Percentiles rank a stretch among this genome's conserved stretches.
These are phyloP conservation scores for Tothia fuscella DNA, from an alignment of 2,329 filamentous ascomycete genomes.

Conservation along the genomic window DNA sequence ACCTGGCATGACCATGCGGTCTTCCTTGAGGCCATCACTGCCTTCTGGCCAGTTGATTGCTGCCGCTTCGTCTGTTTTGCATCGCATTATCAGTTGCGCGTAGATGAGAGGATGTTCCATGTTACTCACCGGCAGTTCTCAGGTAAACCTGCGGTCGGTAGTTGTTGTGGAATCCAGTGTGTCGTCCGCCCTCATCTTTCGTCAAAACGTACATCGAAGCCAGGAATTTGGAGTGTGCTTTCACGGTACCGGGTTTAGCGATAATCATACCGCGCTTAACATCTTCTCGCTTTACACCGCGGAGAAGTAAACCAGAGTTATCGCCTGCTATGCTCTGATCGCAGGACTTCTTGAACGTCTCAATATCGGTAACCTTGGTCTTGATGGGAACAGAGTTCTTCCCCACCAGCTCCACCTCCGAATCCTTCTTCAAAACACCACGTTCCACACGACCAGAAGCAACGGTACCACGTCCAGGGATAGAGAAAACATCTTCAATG, in stretches of 20 bases:
- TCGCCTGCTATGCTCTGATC: conserved; percentile 93
- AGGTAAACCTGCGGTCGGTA: conserved; percentile 96
- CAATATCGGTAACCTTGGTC: conserved; percentile 99
- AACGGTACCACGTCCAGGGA: conserved; percentile 81
- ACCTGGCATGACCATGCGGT: conserved; percentile 90
- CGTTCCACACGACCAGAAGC: conserved; percentile 96
- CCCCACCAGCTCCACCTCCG: conserved; percentile 88
- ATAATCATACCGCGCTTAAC: conserved; percentile 91
- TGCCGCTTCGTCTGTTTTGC: conserved; percentile 47
- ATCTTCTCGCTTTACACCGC: conserved; percentile 93
- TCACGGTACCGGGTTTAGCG: conserved; percentile 68
- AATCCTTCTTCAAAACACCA: conserved; percentile 83
- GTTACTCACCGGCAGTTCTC: conserved; percentile 70
- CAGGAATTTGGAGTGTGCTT: conserved; percentile 84
- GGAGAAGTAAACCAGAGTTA: conserved; percentile 93
- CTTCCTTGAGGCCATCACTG: conserved; percentile 50
- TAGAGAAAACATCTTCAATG: conserved; percentile 57
- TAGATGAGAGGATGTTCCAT: background rate
- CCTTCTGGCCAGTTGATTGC: conserved; percentile 79
- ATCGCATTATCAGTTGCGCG: background rate
- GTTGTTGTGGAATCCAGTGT: conserved; percentile 90
- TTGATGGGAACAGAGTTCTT: conserved; percentile 74
- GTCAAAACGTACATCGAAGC: conserved; percentile 92
- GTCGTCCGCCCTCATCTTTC: conserved; percentile 96
- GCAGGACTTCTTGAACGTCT: conserved; percentile 99